Evolutionary conservation across 164 flowering plant species (phyloP), one percentile per base, ranked within the genome.

Genomic region (Vitis rupestris): DNA sequence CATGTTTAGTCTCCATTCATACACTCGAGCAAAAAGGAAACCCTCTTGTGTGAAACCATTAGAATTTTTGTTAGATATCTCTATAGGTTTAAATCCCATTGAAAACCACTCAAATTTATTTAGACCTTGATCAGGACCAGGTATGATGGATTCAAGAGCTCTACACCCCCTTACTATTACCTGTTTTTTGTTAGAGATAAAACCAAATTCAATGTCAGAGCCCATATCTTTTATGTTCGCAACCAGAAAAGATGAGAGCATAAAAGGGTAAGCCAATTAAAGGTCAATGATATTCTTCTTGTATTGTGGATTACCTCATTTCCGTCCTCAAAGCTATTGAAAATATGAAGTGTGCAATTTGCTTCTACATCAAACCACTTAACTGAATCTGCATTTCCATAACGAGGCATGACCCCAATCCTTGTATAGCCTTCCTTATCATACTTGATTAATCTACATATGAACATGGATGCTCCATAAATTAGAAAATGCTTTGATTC

Each of bases 391-490:
- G 79, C 76, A 62, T 82, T 82, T 1, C 92, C 94, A 73, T 83
- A 85, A 8, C 90, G 88, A 51, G 92, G 92, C 84, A 90, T 82
- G 19, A 90, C 75, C 4, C 90, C 90, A 51, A 90, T 84, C 73
- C 88, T 88, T 14, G 90, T 81, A 72, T 82, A 79, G 4, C 66
- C 84, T 55, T 81, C 80, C 52, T 81, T 75, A 2, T 84, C 69
- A 62, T 72, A 86, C 76, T 82, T 81, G 14, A 87, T 75, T 61
- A 90, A 72, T 50, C 92, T 88, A 55, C 75, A 78, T 2, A 48
- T 52, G 5, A 53, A 48, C 58, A 54, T 31, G 30, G 50, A 7
- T 17, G 17, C 8, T 9, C n/a, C 8, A 44, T 16, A 60, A 37
- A 10, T 64, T 15, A 52, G 49, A 48, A 50, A 3, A 27, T 49